Percentiles rank a stretch among this genome's conserved stretches.
These are phyloP conservation scores for Candida boidinii DNA, from an alignment of 805 yeast species.

Conservation along the genomic window DNA sequence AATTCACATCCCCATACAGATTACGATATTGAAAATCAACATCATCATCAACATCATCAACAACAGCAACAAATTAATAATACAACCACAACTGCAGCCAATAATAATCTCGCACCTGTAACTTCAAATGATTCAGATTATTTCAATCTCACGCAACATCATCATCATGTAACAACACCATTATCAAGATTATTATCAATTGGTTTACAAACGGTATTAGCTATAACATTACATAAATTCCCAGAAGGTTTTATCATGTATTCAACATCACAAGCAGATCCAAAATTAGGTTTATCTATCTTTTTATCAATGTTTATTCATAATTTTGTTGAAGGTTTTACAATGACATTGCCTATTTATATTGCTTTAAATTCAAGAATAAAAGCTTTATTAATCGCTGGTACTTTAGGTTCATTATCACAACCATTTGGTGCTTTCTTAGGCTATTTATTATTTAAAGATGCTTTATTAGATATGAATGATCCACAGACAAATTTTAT, in stretches of 20 bases:
- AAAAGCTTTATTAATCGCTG: slow-evolving; percentile 58
- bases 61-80: slow-evolving; percentile 8
- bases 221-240: slow-evolving; percentile 79
- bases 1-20: too few species aligned
- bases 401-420: slow-evolving; percentile 69
- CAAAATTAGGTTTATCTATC: slow-evolving; percentile 66
- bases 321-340: slow-evolving; percentile 89
- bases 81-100: too few species aligned
- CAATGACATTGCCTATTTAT: slow-evolving; percentile 86
- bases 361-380: slow-evolving; percentile 57
- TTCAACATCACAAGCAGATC: slow-evolving; percentile 63
- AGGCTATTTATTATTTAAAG: slow-evolving; percentile 46
- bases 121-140: slow-evolving; percentile 8
- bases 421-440: slow-evolving; percentile 85
- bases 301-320: slow-evolving; percentile 82
- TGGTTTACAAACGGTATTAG: slow-evolving; percentile 85
- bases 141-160: slow-evolving; percentile 37
- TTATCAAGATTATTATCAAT: slow-evolving; percentile 72
- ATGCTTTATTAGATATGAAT: slow-evolving; percentile 24
- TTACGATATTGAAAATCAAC: too few species aligned
- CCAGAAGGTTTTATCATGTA: slow-evolving; percentile 94
- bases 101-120: too few species aligned
- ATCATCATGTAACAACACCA: slow-evolving; percentile 74
- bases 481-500: slow-evolving; percentile 30
- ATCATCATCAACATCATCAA: not conserved